These are phyloP conservation scores for Avena atlantica DNA, from an alignment of 176 grass and related monocot species.

Conservation along the genomic window DNA sequence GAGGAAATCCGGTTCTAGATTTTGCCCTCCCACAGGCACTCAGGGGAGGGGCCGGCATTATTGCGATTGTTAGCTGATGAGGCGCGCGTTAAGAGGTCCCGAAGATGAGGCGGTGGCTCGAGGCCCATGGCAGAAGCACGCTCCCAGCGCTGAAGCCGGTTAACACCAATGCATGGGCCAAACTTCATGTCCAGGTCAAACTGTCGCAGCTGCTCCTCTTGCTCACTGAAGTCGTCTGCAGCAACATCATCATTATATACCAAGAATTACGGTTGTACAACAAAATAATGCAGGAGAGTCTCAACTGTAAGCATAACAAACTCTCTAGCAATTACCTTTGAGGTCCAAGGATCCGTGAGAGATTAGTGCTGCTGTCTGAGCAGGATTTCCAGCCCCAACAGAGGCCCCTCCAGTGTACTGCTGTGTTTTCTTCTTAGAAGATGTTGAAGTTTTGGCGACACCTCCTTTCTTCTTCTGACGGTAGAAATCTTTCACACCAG, in stretches of 20 bases:
- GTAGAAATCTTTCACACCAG: slow-evolving; percentile 59
- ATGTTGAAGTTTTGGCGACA: slow-evolving; percentile 27
- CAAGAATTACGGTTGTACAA: neutral
- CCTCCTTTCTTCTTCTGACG: slow-evolving; percentile 65
- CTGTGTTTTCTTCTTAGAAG: slow-evolving; percentile 57
- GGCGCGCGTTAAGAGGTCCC: slow-evolving; percentile 2
- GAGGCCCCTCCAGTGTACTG: slow-evolving; percentile 48
- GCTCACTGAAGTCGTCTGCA: slow-evolving; percentile 52
- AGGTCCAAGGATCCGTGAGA: slow-evolving; percentile 52
- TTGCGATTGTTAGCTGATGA: neutral
- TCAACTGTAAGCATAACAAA: neutral
- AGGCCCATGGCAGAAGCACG: slow-evolving; percentile 72
- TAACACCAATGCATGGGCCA: slow-evolving; percentile 63
- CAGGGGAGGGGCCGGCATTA: neutral
- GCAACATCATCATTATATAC: neutral
- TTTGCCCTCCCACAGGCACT: slow-evolving; percentile 74
- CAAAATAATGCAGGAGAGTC: neutral
- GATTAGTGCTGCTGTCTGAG: slow-evolving; percentile 51
- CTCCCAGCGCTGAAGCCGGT: slow-evolving; percentile 65
- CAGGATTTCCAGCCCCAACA: slow-evolving; percentile 19
- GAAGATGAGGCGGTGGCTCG: slow-evolving; percentile 54
- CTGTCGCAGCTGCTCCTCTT: slow-evolving; percentile 60
- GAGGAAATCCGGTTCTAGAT: slow-evolving; percentile 38
- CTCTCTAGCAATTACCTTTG: slow-evolving; percentile 28
- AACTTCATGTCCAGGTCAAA: slow-evolving; percentile 72